A percentile compares a stretch with the other conserved stretches of the same genome.
Conservation (phyloP, 441 rosid genomes). For the Monsonia emarginata region DNA sequence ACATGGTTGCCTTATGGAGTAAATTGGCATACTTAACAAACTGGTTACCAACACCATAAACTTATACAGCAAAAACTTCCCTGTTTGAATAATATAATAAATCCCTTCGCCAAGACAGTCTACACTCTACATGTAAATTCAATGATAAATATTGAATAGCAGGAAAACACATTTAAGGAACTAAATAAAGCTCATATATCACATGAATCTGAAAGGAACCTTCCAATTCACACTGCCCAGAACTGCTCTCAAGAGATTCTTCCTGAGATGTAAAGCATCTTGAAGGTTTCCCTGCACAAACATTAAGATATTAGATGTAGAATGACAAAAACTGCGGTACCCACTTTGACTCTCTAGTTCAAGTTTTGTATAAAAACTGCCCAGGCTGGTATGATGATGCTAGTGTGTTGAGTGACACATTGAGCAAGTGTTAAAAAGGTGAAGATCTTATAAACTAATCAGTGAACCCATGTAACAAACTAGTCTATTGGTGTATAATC, state of each 20-base stretch:
- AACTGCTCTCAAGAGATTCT: slow-evolving; percentile 57
- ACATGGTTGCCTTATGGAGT: not conserved
- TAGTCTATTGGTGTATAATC: not conserved
- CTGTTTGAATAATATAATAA: not conserved
- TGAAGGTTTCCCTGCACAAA: slow-evolving; percentile 65
- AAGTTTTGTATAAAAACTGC: not conserved
- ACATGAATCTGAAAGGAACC: slow-evolving; percentile 35
- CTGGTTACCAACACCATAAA: not conserved
- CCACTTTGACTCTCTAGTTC: slow-evolving; percentile 1
- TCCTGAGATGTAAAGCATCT: slow-evolving; percentile 72
- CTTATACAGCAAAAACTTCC: not conserved
- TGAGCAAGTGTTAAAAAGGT: not conserved
- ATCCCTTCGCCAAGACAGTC: not conserved
- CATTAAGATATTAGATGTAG: slow-evolving; percentile 5
- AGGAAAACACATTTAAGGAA: not conserved
- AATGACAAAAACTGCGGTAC: not conserved
- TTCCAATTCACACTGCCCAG: slow-evolving; percentile 50
- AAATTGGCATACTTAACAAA: not conserved
- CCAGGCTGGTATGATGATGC: not conserved
- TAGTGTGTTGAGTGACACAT: slow-evolving; percentile 4
- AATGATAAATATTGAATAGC: not conserved
- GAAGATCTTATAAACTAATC: not conserved
- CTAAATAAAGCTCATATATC: not conserved
- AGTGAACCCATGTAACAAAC: not conserved
- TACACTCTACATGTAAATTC: not conserved